These are phyloP conservation scores for Hansenula anomala DNA, from an alignment of 1,139 yeast species.

Conservation along the genomic window DNA sequence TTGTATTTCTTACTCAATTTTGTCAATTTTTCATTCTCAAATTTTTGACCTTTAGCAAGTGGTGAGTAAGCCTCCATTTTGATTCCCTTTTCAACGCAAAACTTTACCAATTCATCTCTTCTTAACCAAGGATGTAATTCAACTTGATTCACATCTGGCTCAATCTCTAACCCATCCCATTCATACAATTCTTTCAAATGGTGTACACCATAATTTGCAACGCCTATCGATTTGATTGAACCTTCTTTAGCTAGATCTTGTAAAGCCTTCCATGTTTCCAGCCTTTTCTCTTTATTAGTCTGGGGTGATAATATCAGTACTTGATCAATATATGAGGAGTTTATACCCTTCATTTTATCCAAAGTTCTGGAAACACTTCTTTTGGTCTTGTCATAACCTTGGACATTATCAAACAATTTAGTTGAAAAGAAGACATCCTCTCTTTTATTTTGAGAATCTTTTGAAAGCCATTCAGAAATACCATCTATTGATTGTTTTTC, in stretches of 20 bases:
- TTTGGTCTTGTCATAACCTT: slow-evolving; percentile 38
- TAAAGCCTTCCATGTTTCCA: slow-evolving; percentile 58
- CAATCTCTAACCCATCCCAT: slow-evolving; percentile 45
- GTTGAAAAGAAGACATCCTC: slow-evolving; percentile 65
- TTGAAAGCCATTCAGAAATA: slow-evolving; percentile 43
- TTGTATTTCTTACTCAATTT: slow-evolving; percentile 31
- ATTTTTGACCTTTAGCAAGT: slow-evolving; percentile 54
- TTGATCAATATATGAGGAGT: slow-evolving; percentile 38
- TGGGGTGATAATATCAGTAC: slow-evolving; percentile 58
- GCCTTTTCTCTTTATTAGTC: slow-evolving; percentile 42
- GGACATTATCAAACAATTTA: slow-evolving; percentile 50
- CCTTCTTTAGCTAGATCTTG: slow-evolving; percentile 60
- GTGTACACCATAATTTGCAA: slow-evolving; percentile 61
- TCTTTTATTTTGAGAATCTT: slow-evolving; percentile 44
- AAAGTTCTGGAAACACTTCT: slow-evolving; percentile 30
- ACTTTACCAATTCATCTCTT: slow-evolving; percentile 55
- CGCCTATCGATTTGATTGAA: slow-evolving; percentile 57
- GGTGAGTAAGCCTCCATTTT: slow-evolving; percentile 70
- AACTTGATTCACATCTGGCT: slow-evolving; percentile 64
- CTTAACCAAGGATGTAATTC: slow-evolving; percentile 76
- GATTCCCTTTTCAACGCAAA: slow-evolving; percentile 45
- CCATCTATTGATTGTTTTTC: slow-evolving; percentile 47
- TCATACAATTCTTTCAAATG: slow-evolving; percentile 54
- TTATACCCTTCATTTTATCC: slow-evolving; percentile 15
- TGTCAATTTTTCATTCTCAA: slow-evolving; percentile 43